These are phyloP conservation scores for Cladosporium velox DNA, from an alignment of 2,329 filamentous ascomycete species.

Conservation along the genomic window DNA sequence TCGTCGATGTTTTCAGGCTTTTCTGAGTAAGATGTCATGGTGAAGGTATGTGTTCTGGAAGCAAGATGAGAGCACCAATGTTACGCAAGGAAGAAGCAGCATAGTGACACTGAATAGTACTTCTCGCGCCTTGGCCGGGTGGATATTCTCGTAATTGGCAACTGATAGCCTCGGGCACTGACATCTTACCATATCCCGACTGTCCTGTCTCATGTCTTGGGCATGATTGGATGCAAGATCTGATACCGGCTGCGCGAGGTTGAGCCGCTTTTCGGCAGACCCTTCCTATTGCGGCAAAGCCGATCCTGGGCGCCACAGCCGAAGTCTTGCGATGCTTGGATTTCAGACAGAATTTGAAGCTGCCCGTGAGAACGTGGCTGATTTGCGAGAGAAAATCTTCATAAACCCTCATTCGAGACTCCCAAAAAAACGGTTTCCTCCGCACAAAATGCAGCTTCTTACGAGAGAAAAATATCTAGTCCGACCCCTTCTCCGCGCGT, in stretches of 20 bases:
- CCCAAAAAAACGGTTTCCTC: neutral
- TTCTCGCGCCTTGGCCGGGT: neutral
- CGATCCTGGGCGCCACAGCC: constrained; percentile 5
- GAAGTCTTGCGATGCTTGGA: constrained; percentile 3
- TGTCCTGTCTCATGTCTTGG: neutral
- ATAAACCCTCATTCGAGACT: neutral
- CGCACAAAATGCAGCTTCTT: neutral
- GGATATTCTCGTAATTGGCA: constrained; percentile 4
- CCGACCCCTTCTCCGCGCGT: constrained; percentile 6
- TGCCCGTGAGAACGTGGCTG: neutral
- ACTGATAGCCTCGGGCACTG: constrained; percentile 5
- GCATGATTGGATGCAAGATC: constrained; percentile 4
- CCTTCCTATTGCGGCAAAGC: constrained; percentile 1
- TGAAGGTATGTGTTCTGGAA: neutral
- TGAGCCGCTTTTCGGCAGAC: neutral
- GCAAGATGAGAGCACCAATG: neutral
- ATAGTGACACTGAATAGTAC: neutral
- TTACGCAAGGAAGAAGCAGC: neutral
- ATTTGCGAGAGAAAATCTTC: constrained; percentile 2
- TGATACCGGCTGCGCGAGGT: neutral
- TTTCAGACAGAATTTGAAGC: neutral
- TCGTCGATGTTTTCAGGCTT: constrained; percentile 13
- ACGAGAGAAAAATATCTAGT: neutral
- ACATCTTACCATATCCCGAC: neutral
- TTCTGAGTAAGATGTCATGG: constrained; percentile 9